These are phyloP conservation scores for Fusarium liriodendri DNA, from an alignment of 2,329 filamentous ascomycete species.

Conservation along the genomic window DNA sequence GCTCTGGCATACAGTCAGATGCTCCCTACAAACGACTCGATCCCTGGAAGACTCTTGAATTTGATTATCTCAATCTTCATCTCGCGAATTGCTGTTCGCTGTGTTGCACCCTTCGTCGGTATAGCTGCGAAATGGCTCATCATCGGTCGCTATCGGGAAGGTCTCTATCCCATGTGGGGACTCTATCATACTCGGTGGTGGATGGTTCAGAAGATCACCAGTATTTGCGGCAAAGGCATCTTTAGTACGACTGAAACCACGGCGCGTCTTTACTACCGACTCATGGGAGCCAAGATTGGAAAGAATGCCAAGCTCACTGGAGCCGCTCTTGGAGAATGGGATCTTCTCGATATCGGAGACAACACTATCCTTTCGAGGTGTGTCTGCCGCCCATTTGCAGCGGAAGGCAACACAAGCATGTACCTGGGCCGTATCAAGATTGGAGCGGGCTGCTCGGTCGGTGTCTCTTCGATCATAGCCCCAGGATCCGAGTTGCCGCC, in stretches of 20 bases:
- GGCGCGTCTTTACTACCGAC: conserved; percentile 58
- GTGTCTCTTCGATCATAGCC: conserved; percentile 61
- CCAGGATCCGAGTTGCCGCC: conserved; percentile 61
- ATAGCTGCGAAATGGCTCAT: conserved; percentile 66
- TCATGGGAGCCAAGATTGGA: conserved; percentile 66
- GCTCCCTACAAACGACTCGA: conserved; percentile 52
- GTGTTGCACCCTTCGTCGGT: conserved; percentile 58
- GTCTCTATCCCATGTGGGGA: conserved; percentile 70
- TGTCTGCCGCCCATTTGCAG: conserved; percentile 64
- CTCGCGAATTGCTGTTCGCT: conserved; percentile 53
- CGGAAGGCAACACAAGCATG: conserved; percentile 68
- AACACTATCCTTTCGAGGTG: conserved; percentile 60
- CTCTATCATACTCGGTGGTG: conserved; percentile 69
- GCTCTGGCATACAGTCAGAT: conserved; percentile 54
- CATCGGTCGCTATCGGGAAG: conserved; percentile 63
- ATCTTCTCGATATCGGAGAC: conserved; percentile 66
- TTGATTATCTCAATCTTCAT: conserved; percentile 58
- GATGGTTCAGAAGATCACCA: conserved; percentile 65
- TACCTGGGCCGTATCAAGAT: conserved; percentile 64
- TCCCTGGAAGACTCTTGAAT: conserved; percentile 60
- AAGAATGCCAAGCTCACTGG: conserved; percentile 60
- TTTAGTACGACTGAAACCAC: conserved; percentile 55
- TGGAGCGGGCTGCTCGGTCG: conserved; percentile 59
- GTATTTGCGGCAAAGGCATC: conserved; percentile 60
- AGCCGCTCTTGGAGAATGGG: conserved; percentile 64